A percentile compares a stretch with the other conserved stretches of the same genome.
These are phyloP conservation scores for Lachnellula cervina DNA, from an alignment of 2,329 filamentous ascomycete species.

Conservation along the genomic window DNA sequence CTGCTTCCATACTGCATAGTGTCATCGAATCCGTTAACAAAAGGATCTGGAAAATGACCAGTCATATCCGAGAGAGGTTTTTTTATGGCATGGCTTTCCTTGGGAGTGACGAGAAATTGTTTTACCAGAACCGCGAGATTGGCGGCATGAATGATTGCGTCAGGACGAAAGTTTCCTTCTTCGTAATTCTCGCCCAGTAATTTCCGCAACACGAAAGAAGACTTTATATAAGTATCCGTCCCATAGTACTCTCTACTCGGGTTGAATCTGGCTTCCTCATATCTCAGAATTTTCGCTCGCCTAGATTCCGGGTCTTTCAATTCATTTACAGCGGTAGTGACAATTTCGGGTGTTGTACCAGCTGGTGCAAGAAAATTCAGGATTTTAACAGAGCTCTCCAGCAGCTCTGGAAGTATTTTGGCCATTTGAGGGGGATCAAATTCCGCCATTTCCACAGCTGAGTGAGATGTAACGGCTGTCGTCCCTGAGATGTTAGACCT, in stretches of 20 bases:
- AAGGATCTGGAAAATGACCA: conserved; percentile 30
- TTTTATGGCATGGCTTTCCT: conserved; percentile 13
- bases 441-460: conserved; percentile 23
- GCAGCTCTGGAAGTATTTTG: conserved; percentile 36
- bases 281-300: conserved; percentile 10
- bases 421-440: conserved; percentile 35
- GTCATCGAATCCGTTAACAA: conserved; percentile 30
- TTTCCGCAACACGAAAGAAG: conserved; percentile 26
- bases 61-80: conserved; percentile 31
- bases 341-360: conserved; percentile 23
- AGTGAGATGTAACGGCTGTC: conserved; percentile 20
- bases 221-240: conserved; percentile 33
- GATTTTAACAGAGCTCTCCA: conserved; percentile 31
- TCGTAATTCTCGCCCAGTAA: conserved; percentile 27
- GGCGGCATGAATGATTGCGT: conserved; percentile 37
- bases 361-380: conserved; percentile 34
- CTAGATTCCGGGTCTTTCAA: conserved; percentile 21
- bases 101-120: conserved; percentile 32
- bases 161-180: conserved; percentile 31
- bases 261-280: conserved; percentile 17
- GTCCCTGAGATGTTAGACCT: conserved; percentile 24
- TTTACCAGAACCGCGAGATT: conserved; percentile 38
- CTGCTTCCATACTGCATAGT: conserved; percentile 34
- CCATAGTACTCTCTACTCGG: conserved; percentile 13
- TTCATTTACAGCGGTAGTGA: conserved; percentile 29